Base-by-base conservation (phyloP, 2,329 filamentous ascomycete species). In the Fusarium floridanum region DNA sequence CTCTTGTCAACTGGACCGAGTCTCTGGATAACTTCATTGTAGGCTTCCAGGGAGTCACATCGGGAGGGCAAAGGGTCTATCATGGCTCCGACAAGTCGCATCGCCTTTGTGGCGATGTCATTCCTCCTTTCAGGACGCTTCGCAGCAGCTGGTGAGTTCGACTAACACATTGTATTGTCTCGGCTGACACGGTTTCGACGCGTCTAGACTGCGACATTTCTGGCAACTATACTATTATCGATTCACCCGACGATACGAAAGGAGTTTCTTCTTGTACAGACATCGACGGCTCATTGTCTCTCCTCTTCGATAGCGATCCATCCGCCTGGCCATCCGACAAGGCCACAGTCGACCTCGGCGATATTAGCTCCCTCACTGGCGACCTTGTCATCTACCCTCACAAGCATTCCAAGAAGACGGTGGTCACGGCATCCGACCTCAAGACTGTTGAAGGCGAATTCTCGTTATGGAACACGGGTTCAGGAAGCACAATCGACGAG, bases 181-280 rank as follows among this genome's bases (percentile, higher is more conserved):
- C 34, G 17, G 59, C 39, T 74, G 45, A 73, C 71, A 37, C 22
- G 53, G 14, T 22, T 39, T 56, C 20, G 22, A 67, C 66, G 55
- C 43, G 60, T 36, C 8, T 60, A 79, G 78, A 77, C 43, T 79
- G 78, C 66, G 66, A 79, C 48, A 63, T 78, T 63, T 75, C 77
- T 29, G 71, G 72, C 53, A 79, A 79, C 67, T 77, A 79, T 66
- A 79, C 78, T 2, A 77, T 75, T 59, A 78, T 80, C 68, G 66
- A 76, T 27, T 57, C 69, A 16, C 78, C 78, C 56, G 66, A 74
- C 37, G 74, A 67, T 11, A 57, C 57, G 60, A 65, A 75, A 16
- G 53, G 63, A 64, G 72, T 80, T 50, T 74, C 76, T 32, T 75
- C 75, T 4, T 80, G 78, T 57, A 73, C 60, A 59, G 70, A 73